phyloP scores from a whole-genome alignment of 2,329 filamentous ascomycete genomes.

The Sporothrix euskadiensis region DNA sequence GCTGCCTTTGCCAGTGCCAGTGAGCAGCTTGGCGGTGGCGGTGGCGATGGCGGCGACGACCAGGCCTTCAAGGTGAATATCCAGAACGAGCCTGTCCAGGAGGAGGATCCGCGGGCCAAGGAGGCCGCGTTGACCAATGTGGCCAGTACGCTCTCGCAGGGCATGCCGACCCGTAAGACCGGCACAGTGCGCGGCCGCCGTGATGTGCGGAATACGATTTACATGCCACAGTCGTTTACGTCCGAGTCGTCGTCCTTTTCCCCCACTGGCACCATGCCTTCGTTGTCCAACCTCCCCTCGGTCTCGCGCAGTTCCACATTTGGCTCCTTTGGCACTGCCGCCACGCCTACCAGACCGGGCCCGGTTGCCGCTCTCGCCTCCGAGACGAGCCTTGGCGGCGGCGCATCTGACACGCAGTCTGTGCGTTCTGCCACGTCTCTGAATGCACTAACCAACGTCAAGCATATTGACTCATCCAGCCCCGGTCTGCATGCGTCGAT shows the following conservation, averaged over 20 bases:
- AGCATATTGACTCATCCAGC: constrained; percentile 78
- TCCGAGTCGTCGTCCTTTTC: constrained; percentile 37
- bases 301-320: constrained; percentile 39
- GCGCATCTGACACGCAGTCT: constrained; percentile 80
- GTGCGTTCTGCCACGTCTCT: constrained; percentile 85
- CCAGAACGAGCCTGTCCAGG: constrained; percentile 72
- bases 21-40: constrained; percentile 52
- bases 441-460: constrained; percentile 65
- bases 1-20: constrained; percentile 44
- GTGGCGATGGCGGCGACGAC: constrained; percentile 43
- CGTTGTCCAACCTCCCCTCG: neutral
- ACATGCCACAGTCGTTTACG: constrained; percentile 58
- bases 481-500: constrained; percentile 85
- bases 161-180: constrained; percentile 66
- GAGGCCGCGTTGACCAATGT: constrained; percentile 74
- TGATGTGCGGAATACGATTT: constrained; percentile 89
- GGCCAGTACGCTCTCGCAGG: constrained; percentile 67
- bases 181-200: constrained; percentile 84
- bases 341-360: constrained; percentile 44
- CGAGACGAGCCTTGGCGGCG: constrained; percentile 56
- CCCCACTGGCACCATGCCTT: neutral
- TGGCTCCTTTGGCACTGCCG: constrained; percentile 29
- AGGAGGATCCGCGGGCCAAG: constrained; percentile 73
- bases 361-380: constrained; percentile 61
- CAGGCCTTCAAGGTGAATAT: constrained; percentile 79